Percentiles rank a stretch among this genome's conserved stretches.
Evolutionary conservation across 495 filamentous ascomycete genomes (phyloP).

Genomic region (Thermothielavioides terrestris): DNA sequence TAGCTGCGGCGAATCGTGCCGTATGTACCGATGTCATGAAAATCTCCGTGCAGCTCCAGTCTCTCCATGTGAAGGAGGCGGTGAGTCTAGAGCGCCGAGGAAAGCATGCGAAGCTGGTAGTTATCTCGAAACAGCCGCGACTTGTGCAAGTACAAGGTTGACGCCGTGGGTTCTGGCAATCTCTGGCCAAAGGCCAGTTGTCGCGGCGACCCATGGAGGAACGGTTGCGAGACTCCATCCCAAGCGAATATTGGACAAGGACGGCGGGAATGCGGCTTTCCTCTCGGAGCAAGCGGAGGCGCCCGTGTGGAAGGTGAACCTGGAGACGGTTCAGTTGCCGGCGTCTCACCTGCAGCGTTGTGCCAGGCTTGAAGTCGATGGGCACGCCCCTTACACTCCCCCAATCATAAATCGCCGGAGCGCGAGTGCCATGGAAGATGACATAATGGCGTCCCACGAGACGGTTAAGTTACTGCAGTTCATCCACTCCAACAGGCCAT

Average conservation of each 20-base stretch:
- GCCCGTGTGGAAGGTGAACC: not conserved
- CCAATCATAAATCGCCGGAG: slow-evolving; percentile 1
- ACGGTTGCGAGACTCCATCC: not conserved
- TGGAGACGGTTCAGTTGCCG: not conserved
- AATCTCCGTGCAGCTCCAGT: not conserved
- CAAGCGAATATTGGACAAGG: not conserved
- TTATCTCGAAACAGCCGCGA: too few relatives aligned
- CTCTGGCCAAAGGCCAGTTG: not conserved
- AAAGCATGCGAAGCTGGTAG: too few relatives aligned
- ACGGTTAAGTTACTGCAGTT: not conserved
- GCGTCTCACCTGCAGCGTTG: slow-evolving; percentile 4
- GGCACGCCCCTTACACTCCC: slow-evolving; percentile 1
- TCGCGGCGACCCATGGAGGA: not conserved
- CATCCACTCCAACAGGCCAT: not conserved
- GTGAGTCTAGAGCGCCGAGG: slow-evolving; percentile 1
- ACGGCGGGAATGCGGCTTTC: not conserved
- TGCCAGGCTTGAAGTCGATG: slow-evolving; percentile 1
- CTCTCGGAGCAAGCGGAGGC: too few relatives aligned
- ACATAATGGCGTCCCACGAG: slow-evolving; percentile 10
- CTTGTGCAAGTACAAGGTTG: too few relatives aligned
- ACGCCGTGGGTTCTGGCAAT: not conserved
- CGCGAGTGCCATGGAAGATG: slow-evolving; percentile 3
- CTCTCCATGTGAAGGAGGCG: not conserved
- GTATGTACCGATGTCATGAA: too few relatives aligned
- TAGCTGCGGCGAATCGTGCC: not conserved